These are phyloP conservation scores for Claviceps lovelessii DNA, from an alignment of 2,329 filamentous ascomycete genomes.

Conservation along the genomic window DNA sequence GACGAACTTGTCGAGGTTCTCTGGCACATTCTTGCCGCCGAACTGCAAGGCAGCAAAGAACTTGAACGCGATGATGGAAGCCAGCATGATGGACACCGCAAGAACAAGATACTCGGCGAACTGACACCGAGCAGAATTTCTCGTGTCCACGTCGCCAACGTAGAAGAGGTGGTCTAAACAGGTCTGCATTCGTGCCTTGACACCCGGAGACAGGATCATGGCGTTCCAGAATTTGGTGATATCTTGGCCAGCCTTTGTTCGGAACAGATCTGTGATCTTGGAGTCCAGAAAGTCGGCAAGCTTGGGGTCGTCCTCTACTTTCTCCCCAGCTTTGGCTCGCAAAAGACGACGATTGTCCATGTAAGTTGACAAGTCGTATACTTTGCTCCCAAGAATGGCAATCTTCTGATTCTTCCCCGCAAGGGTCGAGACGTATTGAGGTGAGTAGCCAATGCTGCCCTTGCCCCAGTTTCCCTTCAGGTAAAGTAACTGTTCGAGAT, in stretches of 20 bases:
- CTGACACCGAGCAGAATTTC: conserved; percentile 69
- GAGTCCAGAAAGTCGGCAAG: conserved; percentile 70
- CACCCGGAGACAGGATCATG: conserved; percentile 40
- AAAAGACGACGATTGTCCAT: conserved; percentile 57
- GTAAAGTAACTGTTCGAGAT: conserved; percentile 70
- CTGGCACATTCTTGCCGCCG: conserved; percentile 74
- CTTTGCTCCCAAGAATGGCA: conserved; percentile 60
- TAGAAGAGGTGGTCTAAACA: conserved; percentile 95
- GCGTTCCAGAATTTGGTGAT: conserved; percentile 71
- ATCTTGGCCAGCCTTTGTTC: conserved; percentile 59
- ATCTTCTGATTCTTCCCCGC: conserved; percentile 50
- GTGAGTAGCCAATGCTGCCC: conserved; percentile 72
- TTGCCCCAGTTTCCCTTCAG: conserved; percentile 70
- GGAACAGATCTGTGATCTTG: conserved; percentile 62
- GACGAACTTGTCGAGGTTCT: conserved; percentile 95
- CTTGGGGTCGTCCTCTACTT: conserved; percentile 29
- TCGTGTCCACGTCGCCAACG: conserved; percentile 78
- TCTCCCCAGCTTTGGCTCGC: conserved; percentile 38
- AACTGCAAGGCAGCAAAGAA: conserved; percentile 96
- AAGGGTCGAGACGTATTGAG: conserved; percentile 60
- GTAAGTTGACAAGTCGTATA: conserved; percentile 88
- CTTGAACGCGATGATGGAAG: conserved; percentile 79
- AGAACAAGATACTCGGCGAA: conserved; percentile 86
- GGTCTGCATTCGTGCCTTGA: conserved; percentile 55
- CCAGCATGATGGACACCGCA: conserved; percentile 67